Evolutionary conservation across 306 rosid genomes (phyloP).

Genomic region (Pyrus communis): DNA sequence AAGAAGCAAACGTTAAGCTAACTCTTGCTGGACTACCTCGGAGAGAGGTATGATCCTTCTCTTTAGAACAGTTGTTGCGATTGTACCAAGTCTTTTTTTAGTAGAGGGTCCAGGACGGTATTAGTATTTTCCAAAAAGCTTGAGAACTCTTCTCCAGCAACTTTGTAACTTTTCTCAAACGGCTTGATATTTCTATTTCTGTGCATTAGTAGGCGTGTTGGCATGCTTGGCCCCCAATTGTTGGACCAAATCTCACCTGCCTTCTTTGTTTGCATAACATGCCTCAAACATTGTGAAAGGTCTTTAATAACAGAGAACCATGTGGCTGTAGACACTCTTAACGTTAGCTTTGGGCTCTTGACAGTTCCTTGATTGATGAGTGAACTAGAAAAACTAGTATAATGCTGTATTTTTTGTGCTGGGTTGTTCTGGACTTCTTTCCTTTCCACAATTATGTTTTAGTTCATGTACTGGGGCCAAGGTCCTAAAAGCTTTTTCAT

Average conservation of each 20-base stretch:
- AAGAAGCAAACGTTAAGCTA: conserved; percentile 50
- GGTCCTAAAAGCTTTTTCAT: neutral
- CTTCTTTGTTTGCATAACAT: neutral
- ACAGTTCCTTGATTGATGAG: no score
- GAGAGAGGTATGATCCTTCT: conserved; percentile 66
- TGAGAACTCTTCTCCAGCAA: neutral
- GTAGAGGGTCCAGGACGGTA: no score
- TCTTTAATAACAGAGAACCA: neutral
- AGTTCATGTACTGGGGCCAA: neutral
- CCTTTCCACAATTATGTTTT: neutral
- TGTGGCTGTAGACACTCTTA: neutral
- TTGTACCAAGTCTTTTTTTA: neutral
- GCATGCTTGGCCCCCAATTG: neutral
- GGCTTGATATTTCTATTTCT: neutral
- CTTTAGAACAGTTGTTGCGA: neutral
- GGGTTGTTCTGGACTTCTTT: neutral
- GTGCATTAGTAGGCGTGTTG: neutral
- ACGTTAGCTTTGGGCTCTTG: neutral
- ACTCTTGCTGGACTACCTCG: conserved; percentile 93
- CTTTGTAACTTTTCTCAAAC: neutral
- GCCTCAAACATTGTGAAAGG: neutral
- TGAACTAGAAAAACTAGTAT: no score
- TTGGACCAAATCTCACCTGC: neutral
- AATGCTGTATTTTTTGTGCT: neutral
- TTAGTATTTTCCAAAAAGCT: no score